phyloP scores from a whole-genome alignment of 2,329 filamentous ascomycete genomes.

The Exophiala calicioides region DNA sequence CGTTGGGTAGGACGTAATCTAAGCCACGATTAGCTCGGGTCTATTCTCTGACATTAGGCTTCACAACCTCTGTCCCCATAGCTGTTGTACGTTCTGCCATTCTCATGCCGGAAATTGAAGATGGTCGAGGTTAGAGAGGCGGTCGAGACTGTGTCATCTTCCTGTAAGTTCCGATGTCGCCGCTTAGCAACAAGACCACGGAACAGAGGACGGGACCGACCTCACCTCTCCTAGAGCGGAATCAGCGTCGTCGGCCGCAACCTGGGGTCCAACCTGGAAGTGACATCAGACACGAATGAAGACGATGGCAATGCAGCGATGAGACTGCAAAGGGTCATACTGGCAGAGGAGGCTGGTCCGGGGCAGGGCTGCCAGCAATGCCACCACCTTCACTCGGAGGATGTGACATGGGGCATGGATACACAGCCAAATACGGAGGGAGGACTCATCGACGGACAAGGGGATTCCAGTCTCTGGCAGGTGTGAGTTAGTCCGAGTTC shows the following conservation, averaged over 20 bases:
- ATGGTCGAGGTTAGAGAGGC: conserved; percentile 19
- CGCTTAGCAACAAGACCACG: background rate
- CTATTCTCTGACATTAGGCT: background rate
- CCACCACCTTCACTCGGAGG: too few species aligned
- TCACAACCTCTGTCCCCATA: conserved; percentile 37
- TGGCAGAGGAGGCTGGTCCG: background rate
- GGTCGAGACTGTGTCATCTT: conserved; percentile 14
- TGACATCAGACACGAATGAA: background rate
- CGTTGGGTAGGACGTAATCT: conserved; percentile 29
- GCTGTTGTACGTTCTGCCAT: conserved; percentile 18
- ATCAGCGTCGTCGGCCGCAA: conserved; percentile 13
- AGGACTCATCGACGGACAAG: too few species aligned
- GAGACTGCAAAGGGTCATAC: background rate
- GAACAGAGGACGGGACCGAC: background rate
- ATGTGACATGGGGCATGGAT: conserved; percentile 3
- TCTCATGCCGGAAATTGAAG: conserved; percentile 18
- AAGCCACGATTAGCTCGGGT: conserved; percentile 4
- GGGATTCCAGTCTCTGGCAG: too few species aligned
- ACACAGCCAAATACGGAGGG: too few species aligned
- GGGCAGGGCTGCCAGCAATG: background rate
- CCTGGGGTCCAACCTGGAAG: background rate
- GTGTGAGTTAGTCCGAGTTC: too few species aligned
- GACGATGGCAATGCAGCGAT: background rate
- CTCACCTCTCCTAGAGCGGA: conserved; percentile 21
- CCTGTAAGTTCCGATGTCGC: too few species aligned